Base-by-base conservation (phyloP, 768 basidiomycete species). In the Agrocybe praecox region DNA sequence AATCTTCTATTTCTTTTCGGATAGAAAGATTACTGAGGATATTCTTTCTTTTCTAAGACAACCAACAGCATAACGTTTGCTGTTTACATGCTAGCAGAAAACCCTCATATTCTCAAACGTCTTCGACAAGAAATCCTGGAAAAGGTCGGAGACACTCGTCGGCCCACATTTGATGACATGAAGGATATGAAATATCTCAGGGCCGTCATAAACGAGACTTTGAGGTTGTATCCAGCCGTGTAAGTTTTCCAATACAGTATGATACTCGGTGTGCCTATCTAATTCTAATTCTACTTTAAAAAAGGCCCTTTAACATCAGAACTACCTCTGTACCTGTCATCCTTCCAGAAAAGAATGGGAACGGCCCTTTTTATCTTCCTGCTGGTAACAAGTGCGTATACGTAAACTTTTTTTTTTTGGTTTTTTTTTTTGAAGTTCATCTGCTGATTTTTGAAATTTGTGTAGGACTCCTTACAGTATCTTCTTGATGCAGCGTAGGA, bases 401-500 rank as follows among this genome's bases (percentile, higher is more conserved):
- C 46, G 9, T 12, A 14, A 1, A 17, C 11, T 6, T 15, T 19
- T 11, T 26, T 14, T 14, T 7, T 46, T 12, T 42, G 17, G 15
- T n/a, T n/a, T n/a, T n/a, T n/a, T n/a, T n/a, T n/a, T n/a, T n/a
- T n/a, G n/a, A n/a, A n/a, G n/a, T n/a, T n/a, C n/a, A n/a, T n/a
- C n/a, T n/a, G n/a, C n/a, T n/a, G n/a, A n/a, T 14, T 7, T 46
- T 12, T 42, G 17, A 10, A 46, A 11, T 21, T 42, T 33, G 8
- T 2, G 19, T 34, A 81, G 82, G 43, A 60, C 71, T 22, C 56
- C 67, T 0, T 88, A 84, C 61, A 77, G 80, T 8, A 76, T 85
- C 5, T 73, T 78, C 56, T 68, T 81, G 29, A 86, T 87, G 84
- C 88, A 89, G 34, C 76, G 86, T 6, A 75, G 85, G 29, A 76